Base-by-base conservation (phyloP, 2,329 filamentous ascomycete species). In the Sporothrix phasma region DNA sequence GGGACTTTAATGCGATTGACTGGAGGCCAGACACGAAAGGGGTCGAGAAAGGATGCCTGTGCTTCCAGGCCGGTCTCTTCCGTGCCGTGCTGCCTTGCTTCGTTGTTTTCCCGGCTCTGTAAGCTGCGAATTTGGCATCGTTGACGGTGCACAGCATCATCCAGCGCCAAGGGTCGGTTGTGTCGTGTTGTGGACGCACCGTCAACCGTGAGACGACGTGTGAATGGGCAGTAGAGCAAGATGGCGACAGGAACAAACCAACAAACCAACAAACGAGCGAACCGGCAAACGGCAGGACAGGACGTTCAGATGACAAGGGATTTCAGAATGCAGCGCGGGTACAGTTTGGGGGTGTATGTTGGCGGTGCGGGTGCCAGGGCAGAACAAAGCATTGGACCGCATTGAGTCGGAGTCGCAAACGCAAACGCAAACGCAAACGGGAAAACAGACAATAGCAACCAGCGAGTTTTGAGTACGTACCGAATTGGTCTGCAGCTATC, bases 111-210 rank as follows among this genome's bases (percentile, higher is more conserved):
- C n/a, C 29, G 15, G 19, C 34, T 24, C 15, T 53, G 11, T 22
- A 19, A 22, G 43, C 8, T 13, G 13, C 29, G 59, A 19, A 10
- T 61, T 41, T 29, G 10, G 5, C 34, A 8, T 29, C 26, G n/a
- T 37, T 22, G 51, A 24, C 19, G 51, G 51, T 10, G 29, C 61
- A 63, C 61, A 58, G 43, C 61, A 58, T 63, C 24, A 19, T 26
- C 51, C 49, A 54, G 37, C 24, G 17, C 39, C 47, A 46, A 26
- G 39, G 49, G 8, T 46, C 7, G 10, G 34, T 3, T 37, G 3
- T 4, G 31, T 22, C 39, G 17, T 34, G 7, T 61, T 34, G 29
- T 24, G 8, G 31, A 34, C 46, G 46, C 46, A 31, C 37, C 34
- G 46, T 22, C 24, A 41, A 17, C 17, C 41, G 46, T 47, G 37